Evolutionary conservation across 768 basidiomycete species (phyloP).

Genomic region (Lactarius indigo): DNA sequence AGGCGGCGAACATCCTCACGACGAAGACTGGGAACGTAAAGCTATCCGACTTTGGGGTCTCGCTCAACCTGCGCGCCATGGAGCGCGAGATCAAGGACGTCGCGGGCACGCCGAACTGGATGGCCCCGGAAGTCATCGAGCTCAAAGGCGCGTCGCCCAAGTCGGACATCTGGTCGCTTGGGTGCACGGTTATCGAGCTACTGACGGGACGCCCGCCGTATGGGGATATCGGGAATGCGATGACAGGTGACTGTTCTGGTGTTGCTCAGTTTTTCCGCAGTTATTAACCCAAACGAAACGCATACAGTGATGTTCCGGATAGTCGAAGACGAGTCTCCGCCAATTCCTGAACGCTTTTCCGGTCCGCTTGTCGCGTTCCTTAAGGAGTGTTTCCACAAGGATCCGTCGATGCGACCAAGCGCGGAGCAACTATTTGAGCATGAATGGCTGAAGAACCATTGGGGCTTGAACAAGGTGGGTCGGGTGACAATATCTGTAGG

Average conservation of each 20-base stretch:
- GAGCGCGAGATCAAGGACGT: constrained; percentile 81
- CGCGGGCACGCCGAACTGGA: constrained; percentile 97
- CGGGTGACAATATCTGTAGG: background rate
- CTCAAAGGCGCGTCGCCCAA: constrained; percentile 89
- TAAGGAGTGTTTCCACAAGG: constrained; percentile 84
- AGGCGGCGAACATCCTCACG: constrained; percentile 97
- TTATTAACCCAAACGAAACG: background rate
- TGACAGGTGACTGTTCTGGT: constrained; percentile 60
- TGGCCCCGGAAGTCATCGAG: constrained; percentile 98
- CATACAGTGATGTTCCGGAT: constrained; percentile 95
- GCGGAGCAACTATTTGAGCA: constrained; percentile 88
- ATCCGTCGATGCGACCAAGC: constrained; percentile 73
- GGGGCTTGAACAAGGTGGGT: constrained; percentile 70
- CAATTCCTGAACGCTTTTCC: constrained; percentile 77
- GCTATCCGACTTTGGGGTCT: constrained; percentile 96
- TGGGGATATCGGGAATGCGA: constrained; percentile 80
- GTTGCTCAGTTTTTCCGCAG: background rate
- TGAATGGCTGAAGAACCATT: constrained; percentile 81
- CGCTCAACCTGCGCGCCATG: constrained; percentile 90
- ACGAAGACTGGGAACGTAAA: constrained; percentile 98
- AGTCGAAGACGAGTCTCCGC: constrained; percentile 89
- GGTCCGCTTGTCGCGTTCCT: constrained; percentile 78
- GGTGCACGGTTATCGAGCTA: constrained; percentile 91
- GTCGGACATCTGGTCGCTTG: constrained; percentile 94
- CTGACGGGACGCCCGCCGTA: constrained; percentile 92